Conservation (phyloP, 495 filamentous ascomycete species). For the Penicillium psychrofluorescens region DNA sequence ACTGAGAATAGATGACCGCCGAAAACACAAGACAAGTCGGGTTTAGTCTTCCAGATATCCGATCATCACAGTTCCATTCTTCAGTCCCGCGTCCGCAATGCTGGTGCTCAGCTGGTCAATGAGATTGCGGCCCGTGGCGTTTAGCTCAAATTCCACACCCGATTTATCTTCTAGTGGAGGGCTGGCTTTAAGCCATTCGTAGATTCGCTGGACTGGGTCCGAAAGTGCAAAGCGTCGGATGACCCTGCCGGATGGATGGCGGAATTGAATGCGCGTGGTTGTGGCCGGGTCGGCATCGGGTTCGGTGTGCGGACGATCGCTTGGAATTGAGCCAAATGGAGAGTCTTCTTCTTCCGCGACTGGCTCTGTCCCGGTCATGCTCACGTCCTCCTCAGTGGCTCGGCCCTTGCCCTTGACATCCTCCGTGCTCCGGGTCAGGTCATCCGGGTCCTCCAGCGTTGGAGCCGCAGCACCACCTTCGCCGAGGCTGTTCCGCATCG, state of each 20-base stretch:
- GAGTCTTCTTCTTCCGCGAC: slow-evolving; percentile 23
- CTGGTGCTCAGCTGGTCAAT: slow-evolving; percentile 65
- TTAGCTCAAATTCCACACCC: slow-evolving; percentile 76
- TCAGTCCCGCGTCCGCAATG: slow-evolving; percentile 77
- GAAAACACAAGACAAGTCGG: not conserved
- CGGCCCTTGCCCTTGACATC: slow-evolving; percentile 61
- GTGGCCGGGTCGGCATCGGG: slow-evolving; percentile 60
- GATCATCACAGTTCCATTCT: slow-evolving; percentile 88
- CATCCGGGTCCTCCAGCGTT: slow-evolving; percentile 63
- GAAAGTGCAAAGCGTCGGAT: slow-evolving; percentile 74
- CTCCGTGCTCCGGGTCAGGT: slow-evolving; percentile 60
- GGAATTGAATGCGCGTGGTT: slow-evolving; percentile 85
- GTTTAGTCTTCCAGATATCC: slow-evolving; percentile 67
- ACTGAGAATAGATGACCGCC: not conserved
- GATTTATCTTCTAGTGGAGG: slow-evolving; percentile 62
- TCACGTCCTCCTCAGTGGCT: slow-evolving; percentile 32
- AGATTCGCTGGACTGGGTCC: slow-evolving; percentile 77
- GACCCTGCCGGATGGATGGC: slow-evolving; percentile 69
- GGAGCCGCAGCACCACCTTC: slow-evolving; percentile 22
- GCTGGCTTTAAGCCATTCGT: slow-evolving; percentile 93
- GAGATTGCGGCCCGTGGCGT: slow-evolving; percentile 71
- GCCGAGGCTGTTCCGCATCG: slow-evolving; percentile 76
- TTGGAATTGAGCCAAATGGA: slow-evolving; percentile 60
- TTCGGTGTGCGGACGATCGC: slow-evolving; percentile 66
- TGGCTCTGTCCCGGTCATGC: slow-evolving; percentile 20